Base-by-base conservation (phyloP, 208 protist species). In the Trypanosoma brucei region DNA sequence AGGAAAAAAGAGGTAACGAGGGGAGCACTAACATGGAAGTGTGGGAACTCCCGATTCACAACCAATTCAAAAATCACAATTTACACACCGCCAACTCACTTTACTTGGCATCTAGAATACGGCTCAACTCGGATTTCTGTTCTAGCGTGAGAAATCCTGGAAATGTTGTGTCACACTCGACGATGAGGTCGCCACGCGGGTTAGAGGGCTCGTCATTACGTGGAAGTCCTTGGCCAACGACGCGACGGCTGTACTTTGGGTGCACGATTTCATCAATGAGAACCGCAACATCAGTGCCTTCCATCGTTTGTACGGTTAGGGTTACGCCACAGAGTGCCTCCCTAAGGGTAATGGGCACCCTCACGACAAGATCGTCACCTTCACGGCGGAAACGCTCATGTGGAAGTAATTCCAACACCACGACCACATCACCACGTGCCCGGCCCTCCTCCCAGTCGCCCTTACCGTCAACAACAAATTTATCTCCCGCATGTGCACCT, bases 291-390 rank as follows among this genome's bases (percentile, higher is more conserved):
- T 88, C 78, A 34, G 76, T 72, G 3, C 75, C 84, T 36, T 95
- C 86, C 81, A 93, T 95, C 42, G 81, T 92, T 36, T 73, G 62
- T 55, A 91, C 83, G 13, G 76, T 86, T 37, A 93, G 68, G 31
- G 86, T 92, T 35, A 87, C 86, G n/a, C 89, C 89, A 61, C 84
- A 93, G 9, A 95, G 83, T 1, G 89, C 86, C 55, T 95, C 89
- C 31, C 73, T 76, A 50, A 95, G 79, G 2, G 79, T 81, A 46
- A 95, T 81, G 55, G 72, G 74, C 2, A 79, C 78, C 52, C 56
- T 57, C 7, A 86, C 79, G 3, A 93, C 83, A 31, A 95, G 60
- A 57, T 95, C 79, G 61, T 93, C 78, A 7, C 79, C 90, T 54
- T 95, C 86, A n/a, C 90, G 84, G 11, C 81, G 79, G 60, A 93